Evolutionary conservation across 2,329 filamentous ascomycete genomes (phyloP), one percentile per base, ranked within the genome.

Genomic region (Ophiocordyceps camponoti-saundersi): DNA sequence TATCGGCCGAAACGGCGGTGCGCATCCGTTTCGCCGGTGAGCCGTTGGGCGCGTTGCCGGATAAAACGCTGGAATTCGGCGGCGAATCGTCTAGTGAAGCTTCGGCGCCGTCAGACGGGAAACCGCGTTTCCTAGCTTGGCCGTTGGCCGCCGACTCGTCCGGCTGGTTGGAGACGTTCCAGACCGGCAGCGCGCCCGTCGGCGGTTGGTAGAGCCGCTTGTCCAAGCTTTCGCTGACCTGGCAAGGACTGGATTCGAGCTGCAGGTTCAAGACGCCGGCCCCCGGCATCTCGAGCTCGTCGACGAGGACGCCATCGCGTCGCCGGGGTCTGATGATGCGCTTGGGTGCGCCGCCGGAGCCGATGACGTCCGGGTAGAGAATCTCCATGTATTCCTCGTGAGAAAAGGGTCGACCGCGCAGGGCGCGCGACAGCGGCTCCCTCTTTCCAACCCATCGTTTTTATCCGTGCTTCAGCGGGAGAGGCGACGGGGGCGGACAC

Each of bases 311-410:
- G 10, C 62, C 65, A 34, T 76, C 72, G 20, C 69, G 67, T 51
- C 73, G 62, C 48, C 72, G 63, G 11, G 72, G 69, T 56, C 73
- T 75, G 61, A 75, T 76, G 52, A 77, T 67, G 29, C 75, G 69
- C 56, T 77, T 77, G 1, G 75, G 74, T 1, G 73, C 73, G 46
- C 75, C 75, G 21, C 73, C 72, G 1, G 75, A 77, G 12, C 75
- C 75, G 42, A 78, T 65, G 10, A 79, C 74, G 48, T 79, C 75
- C 29, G 73, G 73, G 49, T 77, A 79, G 11, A 79, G 61, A 21
- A 77, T 67, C 55, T 78, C 73, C 70, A 77, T 75, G 56, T 66
- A 78, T 36, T 76, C 69, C 55, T 78, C 73, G 54, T 79, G 72
- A 21, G 79, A 74, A 53, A 79, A 78, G 1, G 74, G 70, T 15